Evolutionary conservation across 2,329 filamentous ascomycete species (phyloP), one percentile per base, ranked within the genome.

Genomic region (Curvularia spicifera): DNA sequence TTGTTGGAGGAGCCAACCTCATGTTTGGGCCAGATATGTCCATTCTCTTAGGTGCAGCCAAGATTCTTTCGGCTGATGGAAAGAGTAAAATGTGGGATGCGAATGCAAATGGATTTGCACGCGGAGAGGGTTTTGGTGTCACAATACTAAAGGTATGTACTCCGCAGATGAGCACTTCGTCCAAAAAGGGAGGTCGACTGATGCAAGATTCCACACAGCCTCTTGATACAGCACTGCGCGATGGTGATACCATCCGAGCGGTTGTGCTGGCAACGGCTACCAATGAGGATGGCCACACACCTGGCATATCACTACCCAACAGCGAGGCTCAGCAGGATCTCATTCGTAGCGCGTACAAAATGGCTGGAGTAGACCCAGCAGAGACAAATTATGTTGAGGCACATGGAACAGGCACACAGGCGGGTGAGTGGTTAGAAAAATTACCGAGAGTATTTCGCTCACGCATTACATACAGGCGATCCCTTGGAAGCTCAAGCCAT

Each of bases 231-330:
- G 73, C 74, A 4, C 31, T 75, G 1, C 46, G 51, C 7, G 71
- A 71, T 44, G 61, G 66, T 8, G 71, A 76, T 48, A 59, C 65
- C 10, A 71, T 76, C 29, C 66, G 63, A 6, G 67, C 65, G 10
- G 56, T 75, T 7, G 61, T 76, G 2, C 60, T 67, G 42, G 69
- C 63, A 4, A 70, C 65, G n/a, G 71, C 68, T 0, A 50, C 67
- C 0, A 82, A 81, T 56, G 75, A 79, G 54, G 86, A 89, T 65
- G 87, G 86, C 15, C 70, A 73, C 18, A 88, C 86, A 0, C 73
- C 69, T n/a, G 84, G 84, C 0, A 82, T 87, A 56, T 87, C 84
- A 0, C 79, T 84, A 70, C 86, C 85, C 0, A 85, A 83, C 78
- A 10, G 76, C 81, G 86, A 67, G 82, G 75, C 79, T 0, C 81